phyloP scores from a whole-genome alignment of 75 land plant genomes.

The Sequoia sempervirens region DNA sequence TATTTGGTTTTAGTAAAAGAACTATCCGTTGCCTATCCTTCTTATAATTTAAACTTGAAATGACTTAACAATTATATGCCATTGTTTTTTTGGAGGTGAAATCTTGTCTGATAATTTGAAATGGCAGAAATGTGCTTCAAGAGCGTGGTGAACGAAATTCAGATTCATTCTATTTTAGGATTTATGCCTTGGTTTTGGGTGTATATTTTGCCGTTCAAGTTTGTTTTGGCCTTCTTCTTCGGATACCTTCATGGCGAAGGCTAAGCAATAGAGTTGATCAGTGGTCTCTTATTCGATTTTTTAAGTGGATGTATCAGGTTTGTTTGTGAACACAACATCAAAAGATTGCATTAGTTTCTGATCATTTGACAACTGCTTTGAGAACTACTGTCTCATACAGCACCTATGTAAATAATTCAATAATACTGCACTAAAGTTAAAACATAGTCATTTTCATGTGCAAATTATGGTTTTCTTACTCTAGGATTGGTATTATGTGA shows the following conservation, averaged over 20 bases:
- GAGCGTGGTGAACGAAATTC: constrained; percentile 36
- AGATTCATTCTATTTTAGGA: constrained; percentile 55
- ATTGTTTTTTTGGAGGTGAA: not conserved
- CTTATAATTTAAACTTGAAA: not conserved
- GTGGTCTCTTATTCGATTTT: constrained; percentile 54
- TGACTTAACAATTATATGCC: not conserved
- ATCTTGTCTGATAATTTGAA: not conserved
- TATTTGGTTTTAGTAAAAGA: not conserved
- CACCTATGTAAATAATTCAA: not conserved
- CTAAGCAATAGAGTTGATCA: constrained; percentile 62
- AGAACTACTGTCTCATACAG: not conserved
- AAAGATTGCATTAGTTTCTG: not conserved
- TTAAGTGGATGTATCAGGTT: constrained; percentile 97
- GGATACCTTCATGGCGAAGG: constrained; percentile 56
- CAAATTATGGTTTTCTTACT: constrained; percentile 3
- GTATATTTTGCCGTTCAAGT: constrained; percentile 71
- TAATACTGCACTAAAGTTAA: not conserved
- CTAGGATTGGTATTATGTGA: constrained; percentile 85
- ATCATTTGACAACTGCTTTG: not conserved
- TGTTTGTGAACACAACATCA: not conserved
- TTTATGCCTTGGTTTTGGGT: constrained; percentile 68
- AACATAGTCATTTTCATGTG: constrained; percentile 3
- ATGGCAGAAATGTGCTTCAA: constrained; percentile 63
- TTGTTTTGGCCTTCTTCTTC: constrained; percentile 43
- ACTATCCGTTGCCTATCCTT: not conserved